Evolutionary conservation across 176 grass and related monocot species (phyloP).

Genomic region (Rhipidocladum racemiflorum): DNA sequence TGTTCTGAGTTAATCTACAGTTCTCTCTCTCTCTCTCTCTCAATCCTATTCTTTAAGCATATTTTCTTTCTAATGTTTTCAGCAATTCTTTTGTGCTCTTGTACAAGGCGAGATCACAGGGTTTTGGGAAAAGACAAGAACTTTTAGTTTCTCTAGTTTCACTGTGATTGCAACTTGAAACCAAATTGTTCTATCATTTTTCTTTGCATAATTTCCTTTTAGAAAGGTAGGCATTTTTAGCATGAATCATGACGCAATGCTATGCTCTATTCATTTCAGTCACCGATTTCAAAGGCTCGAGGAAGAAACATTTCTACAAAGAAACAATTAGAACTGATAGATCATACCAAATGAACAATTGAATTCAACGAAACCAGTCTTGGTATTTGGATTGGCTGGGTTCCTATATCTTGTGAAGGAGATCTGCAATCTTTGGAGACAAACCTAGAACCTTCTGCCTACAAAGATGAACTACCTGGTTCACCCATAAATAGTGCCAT

Average conservation of each 20-base stretch:
- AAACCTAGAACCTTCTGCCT: constrained; percentile 42
- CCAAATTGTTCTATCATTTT: background rate
- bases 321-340: constrained; percentile 77
- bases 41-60: no score
- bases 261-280: constrained; percentile 35
- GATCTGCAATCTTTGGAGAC: constrained; percentile 42
- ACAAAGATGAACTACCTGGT: constrained; percentile 3
- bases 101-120: background rate
- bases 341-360: constrained; percentile 49
- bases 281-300: constrained; percentile 54
- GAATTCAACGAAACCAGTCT: constrained; percentile 34
- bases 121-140: background rate
- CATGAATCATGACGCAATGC: background rate
- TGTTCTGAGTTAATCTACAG: no score
- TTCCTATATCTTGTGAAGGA: constrained; percentile 54
- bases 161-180: constrained; percentile 16
- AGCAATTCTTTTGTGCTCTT: background rate
- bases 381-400: constrained; percentile 61
- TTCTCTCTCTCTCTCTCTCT: no score
- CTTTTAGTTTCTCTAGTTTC: background rate
- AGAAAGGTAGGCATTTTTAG: no score
- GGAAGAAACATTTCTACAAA: constrained; percentile 91
- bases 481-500: constrained; percentile 38
- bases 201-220: background rate
- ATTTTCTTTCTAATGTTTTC: no score